Evolutionary conservation across 2,329 filamentous ascomycete genomes (phyloP).

Genomic region (Talaromyces sp.): DNA sequence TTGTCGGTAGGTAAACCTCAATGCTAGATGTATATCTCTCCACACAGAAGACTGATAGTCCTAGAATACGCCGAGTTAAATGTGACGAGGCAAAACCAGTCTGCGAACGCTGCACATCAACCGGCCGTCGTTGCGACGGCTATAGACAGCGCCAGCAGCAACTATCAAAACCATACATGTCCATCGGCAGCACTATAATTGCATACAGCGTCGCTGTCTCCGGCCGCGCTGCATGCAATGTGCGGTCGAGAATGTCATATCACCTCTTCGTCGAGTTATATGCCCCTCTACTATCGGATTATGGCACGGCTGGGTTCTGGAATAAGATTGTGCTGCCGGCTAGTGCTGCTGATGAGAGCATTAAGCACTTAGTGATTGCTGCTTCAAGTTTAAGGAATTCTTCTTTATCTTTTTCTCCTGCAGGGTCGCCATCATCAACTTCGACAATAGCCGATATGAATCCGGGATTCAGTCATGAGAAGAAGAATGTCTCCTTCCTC

Average conservation of each 20-base stretch:
- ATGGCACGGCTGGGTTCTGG: not conserved
- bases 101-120: slow-evolving; percentile 2
- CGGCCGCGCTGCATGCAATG: not conserved
- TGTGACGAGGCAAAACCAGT: not conserved
- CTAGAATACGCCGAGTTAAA: not conserved
- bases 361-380: not conserved
- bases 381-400: not conserved
- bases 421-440: not conserved
- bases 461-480: not conserved
- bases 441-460: not conserved
- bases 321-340: not conserved
- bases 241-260: not conserved
- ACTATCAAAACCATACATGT: not conserved
- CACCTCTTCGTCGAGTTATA: not conserved
- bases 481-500: not conserved
- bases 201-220: not conserved
- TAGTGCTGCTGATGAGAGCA: not conserved
- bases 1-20: not conserved
- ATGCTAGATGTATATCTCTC: not conserved
- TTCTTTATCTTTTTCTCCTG: not conserved
- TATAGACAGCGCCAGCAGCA: not conserved
- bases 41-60: not conserved
- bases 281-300: not conserved
- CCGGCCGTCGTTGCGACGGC: not conserved
- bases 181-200: not conserved